These are phyloP conservation scores for Candida koratica DNA, from an alignment of 805 yeast species.

Conservation along the genomic window DNA sequence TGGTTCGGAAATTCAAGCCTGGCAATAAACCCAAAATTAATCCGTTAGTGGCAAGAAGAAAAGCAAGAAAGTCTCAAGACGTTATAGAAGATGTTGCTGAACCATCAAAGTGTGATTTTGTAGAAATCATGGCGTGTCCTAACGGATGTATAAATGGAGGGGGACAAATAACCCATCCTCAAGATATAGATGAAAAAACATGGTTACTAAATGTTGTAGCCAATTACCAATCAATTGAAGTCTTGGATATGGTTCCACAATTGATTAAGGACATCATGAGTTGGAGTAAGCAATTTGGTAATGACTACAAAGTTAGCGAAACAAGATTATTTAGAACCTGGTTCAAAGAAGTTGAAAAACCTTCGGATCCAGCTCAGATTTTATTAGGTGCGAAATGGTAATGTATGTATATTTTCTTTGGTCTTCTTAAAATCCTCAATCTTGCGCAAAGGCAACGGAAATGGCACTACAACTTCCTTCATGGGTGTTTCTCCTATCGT, in stretches of 20 bases:
- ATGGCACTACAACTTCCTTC: conserved; percentile 5
- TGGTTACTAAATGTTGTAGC: conserved; percentile 41
- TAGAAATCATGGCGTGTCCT: conserved; percentile 98
- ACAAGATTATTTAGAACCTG: conserved; percentile 42
- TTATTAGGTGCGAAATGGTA: conserved; percentile 59
- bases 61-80: conserved; percentile 27
- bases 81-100: conserved; percentile 41
- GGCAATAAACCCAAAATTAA: conserved; percentile 19
- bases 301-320: conserved; percentile 24
- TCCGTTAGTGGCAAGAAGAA: conserved; percentile 43
- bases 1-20: conserved; percentile 75
- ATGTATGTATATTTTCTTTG: conserved; percentile 2
- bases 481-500: conserved; percentile 16
- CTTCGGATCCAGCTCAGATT: conserved; percentile 44
- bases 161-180: conserved; percentile 67
- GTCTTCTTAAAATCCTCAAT: not conserved
- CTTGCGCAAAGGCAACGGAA: too few relatives aligned
- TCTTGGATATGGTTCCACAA: conserved; percentile 9
- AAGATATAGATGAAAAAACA: conserved; percentile 33
- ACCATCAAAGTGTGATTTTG: conserved; percentile 67
- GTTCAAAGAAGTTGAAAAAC: conserved; percentile 49
- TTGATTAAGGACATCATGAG: conserved; percentile 17
- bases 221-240: conserved; percentile 33
- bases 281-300: conserved; percentile 36
- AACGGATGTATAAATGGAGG: conserved; percentile 98